phyloP scores from a whole-genome alignment of 345 rosid genomes.

The Orychophragmus violaceus region DNA sequence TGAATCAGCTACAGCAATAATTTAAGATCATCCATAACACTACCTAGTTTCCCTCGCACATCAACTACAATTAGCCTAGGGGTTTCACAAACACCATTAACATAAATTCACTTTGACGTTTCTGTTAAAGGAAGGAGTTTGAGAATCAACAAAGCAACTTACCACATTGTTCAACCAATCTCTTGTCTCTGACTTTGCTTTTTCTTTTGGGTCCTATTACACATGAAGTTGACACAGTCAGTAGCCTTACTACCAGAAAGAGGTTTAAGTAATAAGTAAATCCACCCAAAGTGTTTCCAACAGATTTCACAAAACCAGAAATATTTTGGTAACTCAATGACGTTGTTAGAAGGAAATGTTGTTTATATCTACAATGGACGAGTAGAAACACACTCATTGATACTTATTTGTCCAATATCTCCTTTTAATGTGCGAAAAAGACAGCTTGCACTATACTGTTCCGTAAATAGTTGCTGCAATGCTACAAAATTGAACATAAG shows the following conservation, averaged over 20 bases:
- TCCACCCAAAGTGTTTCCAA: conserved; percentile 1
- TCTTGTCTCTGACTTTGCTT: conserved; percentile 96
- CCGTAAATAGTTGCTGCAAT: neutral
- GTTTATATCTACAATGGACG: conserved; percentile 1
- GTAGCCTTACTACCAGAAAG: neutral
- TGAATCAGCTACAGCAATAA: neutral
- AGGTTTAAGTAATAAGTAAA: neutral
- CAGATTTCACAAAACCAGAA: neutral
- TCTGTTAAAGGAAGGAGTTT: neutral
- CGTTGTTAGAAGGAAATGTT: neutral
- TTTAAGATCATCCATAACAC: neutral
- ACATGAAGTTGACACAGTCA: conserved; percentile 15
- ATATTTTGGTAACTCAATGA: neutral
- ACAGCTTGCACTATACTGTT: conserved; percentile 3
- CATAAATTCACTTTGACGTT: neutral
- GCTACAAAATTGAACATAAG: neutral
- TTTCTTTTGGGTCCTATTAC: conserved; percentile 92
- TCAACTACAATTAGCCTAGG: neutral
- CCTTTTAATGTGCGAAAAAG: neutral
- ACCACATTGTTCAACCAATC: conserved; percentile 99
- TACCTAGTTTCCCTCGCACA: neutral
- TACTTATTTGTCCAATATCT: neutral
- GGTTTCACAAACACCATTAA: neutral
- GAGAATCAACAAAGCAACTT: conserved; percentile 21
- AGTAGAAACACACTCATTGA: neutral